Evolutionary conservation across 352 stramenopile genomes (phyloP).

Genomic region (Phytopythium helicoides): DNA sequence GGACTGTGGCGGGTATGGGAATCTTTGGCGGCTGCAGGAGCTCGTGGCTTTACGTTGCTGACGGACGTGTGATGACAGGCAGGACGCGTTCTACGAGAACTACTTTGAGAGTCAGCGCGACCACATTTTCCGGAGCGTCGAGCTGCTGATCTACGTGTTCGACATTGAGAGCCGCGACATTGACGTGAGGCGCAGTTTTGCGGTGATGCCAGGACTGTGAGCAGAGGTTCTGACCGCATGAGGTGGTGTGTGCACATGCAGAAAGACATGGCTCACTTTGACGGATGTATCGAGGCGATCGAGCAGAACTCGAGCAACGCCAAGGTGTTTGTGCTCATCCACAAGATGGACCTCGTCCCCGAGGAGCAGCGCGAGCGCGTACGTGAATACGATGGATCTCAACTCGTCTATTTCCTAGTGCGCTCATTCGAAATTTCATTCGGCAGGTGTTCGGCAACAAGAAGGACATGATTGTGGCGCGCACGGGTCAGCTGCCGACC

Average conservation of each 20-base stretch:
- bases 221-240: no score
- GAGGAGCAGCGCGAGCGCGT: slow-evolving; percentile 81
- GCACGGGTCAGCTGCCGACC: slow-evolving; percentile 84
- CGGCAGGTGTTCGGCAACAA: slow-evolving; percentile 93
- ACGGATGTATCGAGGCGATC: slow-evolving; percentile 96
- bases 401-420: background rate
- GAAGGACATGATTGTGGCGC: slow-evolving; percentile 91
- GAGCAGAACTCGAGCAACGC: slow-evolving; percentile 98
- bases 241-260: slow-evolving; percentile 29
- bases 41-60: no score
- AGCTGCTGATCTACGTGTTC: slow-evolving; percentile 99
- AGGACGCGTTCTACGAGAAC: slow-evolving; percentile 99
- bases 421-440: no score
- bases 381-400: slow-evolving; percentile 15
- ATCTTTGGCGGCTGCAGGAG: no score
- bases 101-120: slow-evolving; percentile 99
- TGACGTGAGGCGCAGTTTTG: slow-evolving; percentile 33
- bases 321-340: slow-evolving; percentile 98
- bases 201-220: no score
- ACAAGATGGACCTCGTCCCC: slow-evolving; percentile 99
- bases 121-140: slow-evolving; percentile 98
- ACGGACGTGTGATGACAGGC: no score
- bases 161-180: slow-evolving; percentile 95
- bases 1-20: slow-evolving; percentile 96
- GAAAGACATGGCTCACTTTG: slow-evolving; percentile 98